phyloP scores from a whole-genome alignment of 139 green algal genomes.

The Coelastrella sp. region DNA sequence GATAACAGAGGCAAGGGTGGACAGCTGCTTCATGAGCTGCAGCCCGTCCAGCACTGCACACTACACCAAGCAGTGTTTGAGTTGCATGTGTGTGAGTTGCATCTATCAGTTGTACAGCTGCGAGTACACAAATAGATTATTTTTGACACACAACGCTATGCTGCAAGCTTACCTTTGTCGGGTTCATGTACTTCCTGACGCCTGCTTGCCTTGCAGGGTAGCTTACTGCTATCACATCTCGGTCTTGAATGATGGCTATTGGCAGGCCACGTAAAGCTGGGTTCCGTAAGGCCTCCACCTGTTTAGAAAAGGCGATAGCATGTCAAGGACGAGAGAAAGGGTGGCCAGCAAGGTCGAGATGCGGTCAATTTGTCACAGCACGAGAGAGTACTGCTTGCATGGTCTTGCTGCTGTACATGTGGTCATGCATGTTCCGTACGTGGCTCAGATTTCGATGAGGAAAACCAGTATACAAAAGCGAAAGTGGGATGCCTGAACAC shows the following conservation, averaged over 20 bases:
- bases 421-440: too few relatives aligned
- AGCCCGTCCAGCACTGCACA: not conserved
- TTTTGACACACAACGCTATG: not conserved
- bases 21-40: too few relatives aligned
- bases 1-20: too few relatives aligned
- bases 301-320: not conserved
- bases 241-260: conserved; percentile 75
- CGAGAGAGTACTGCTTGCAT: not conserved
- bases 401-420: not conserved
- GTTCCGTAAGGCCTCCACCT: conserved; percentile 68
- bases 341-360: too few relatives aligned
- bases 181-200: conserved; percentile 73
- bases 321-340: too few relatives aligned
- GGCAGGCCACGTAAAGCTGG: conserved; percentile 49
- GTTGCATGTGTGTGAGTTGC: not conserved
- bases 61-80: not conserved
- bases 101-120: too few relatives aligned
- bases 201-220: conserved; percentile 58
- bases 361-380: too few relatives aligned
- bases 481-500: not conserved
- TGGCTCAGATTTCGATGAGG: too few relatives aligned
- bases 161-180: conserved; percentile 53
- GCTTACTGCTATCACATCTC: conserved; percentile 72
- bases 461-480: not conserved
- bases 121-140: too few relatives aligned